Percentiles rank a stretch among this genome's conserved stretches.
Conservation (phyloP, 2,329 filamentous ascomycete genomes). For the Canariomyces notabilis region DNA sequence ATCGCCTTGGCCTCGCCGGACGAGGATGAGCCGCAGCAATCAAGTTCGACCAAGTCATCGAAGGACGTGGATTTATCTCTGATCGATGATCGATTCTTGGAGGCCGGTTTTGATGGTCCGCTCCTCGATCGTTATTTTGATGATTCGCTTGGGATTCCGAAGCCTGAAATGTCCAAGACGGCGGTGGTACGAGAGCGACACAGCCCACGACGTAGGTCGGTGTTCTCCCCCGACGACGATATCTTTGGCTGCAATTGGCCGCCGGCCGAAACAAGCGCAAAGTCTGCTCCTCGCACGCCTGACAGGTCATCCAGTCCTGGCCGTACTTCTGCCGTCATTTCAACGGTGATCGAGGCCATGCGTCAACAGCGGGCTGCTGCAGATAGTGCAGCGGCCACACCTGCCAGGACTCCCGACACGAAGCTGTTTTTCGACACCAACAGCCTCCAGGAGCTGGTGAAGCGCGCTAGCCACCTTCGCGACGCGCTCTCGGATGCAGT, state of each 20-base stretch:
- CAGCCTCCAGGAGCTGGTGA: slow-evolving; percentile 61
- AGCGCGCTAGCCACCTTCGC: slow-evolving; percentile 54
- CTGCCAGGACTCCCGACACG: slow-evolving; percentile 37
- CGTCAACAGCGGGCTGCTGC: slow-evolving; percentile 47
- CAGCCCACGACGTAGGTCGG: slow-evolving; percentile 51
- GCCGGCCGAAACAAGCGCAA: slow-evolving; percentile 34
- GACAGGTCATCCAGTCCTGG: slow-evolving; percentile 28
- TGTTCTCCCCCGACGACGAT: slow-evolving; percentile 62
- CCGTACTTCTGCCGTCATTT: slow-evolving; percentile 45
- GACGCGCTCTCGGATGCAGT: slow-evolving; percentile 57
- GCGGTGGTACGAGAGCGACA: slow-evolving; percentile 51
- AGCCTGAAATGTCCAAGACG: slow-evolving; percentile 43
- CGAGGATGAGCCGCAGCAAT: slow-evolving; percentile 47
- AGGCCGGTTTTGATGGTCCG: slow-evolving; percentile 45
- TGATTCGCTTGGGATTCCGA: slow-evolving; percentile 38
- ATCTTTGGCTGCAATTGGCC: slow-evolving; percentile 56
- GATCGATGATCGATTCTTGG: slow-evolving; percentile 42
- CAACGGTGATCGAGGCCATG: slow-evolving; percentile 61
- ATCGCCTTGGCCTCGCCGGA: slow-evolving; percentile 75
- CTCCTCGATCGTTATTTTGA: slow-evolving; percentile 41
- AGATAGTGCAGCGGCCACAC: slow-evolving; percentile 31
- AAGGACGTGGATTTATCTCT: slow-evolving; percentile 37
- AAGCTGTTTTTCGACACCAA: slow-evolving; percentile 65
- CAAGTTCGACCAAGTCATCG: slow-evolving; percentile 22
- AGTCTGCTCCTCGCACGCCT: slow-evolving; percentile 37